Base-by-base conservation (phyloP, 140 eudicot species). In the Erigeron philadelphicus region DNA sequence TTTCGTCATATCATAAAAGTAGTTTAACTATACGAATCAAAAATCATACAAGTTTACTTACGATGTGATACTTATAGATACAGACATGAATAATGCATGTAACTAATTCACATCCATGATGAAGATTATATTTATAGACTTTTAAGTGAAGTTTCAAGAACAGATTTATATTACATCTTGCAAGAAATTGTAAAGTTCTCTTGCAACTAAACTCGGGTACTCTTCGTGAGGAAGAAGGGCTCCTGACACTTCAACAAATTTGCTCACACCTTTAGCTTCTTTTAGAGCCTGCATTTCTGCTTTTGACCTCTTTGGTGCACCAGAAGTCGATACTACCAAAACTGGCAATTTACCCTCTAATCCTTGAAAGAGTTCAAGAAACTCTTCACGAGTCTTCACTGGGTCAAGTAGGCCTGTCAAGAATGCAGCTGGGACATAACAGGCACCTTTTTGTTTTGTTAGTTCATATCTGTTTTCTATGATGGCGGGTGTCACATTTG, bases 141-240 rank as follows among this genome's bases (percentile, higher is more conserved):
- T 31, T 5, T 31, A 31, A 31, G 38, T 31, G 3, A 31, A 31
- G 38, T 31, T 31, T 31, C 2, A 31, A 31, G 4, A 2, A 31
- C 38, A 31, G 3, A 31, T 11, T 55, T 74, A 57, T 67, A 54
- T 55, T 11, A 70, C 43, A 57, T 86, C 88, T 69, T 81, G 88
- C 88, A 92, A 85, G 83, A 92, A 92, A 67, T 67, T 78, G 68
- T 77, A 81, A 31, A 92, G 82, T 81, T 92, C 95, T 70, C 72
- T 83, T 9, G 96, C 93, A 70, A 92, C 95, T 43, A 76, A 72
- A 53, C 45, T 17, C 2, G 96, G 98, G 68, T 86, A 92, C 80
- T 92, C 98, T 78, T 92, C 95, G 60, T 89, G 98, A 7, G 98
- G 96, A 52, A 92, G 90, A 61, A 92, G 85, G 62, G 98, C 98